phyloP scores from a whole-genome alignment of 192 early-diverging fungal genomes.

The Podochytrium sp. region DNA sequence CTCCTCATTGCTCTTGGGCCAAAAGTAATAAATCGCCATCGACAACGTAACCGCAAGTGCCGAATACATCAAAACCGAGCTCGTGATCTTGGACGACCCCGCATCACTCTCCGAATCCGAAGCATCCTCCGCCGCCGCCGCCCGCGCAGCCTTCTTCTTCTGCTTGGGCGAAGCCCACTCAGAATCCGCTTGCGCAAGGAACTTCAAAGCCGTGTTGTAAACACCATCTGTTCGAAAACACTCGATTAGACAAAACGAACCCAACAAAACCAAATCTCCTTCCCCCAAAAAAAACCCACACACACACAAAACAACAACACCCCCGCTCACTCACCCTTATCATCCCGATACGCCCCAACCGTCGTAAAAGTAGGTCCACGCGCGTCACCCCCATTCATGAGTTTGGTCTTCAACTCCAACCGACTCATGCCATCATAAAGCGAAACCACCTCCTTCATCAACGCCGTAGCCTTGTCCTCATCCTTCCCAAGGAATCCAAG shows the following conservation, averaged over 20 bases:
- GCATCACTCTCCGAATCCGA: not conserved
- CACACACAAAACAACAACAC: not conserved
- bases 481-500: slow-evolving; percentile 6
- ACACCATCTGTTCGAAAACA: no score
- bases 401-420: not conserved
- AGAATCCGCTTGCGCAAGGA: not conserved
- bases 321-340: not conserved
- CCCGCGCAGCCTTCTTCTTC: not conserved
- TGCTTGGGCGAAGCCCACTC: not conserved
- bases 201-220: not conserved
- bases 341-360: not conserved
- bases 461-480: not conserved
- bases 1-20: not conserved
- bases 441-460: not conserved
- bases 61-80: not conserved
- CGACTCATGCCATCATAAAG: not conserved
- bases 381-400: not conserved
- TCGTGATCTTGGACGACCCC: not conserved
- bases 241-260: no score
- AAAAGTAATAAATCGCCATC: slow-evolving; percentile 2
- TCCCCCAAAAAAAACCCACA: not conserved
- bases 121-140: not conserved
- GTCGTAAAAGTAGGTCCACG: not conserved
- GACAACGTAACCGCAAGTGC: not conserved
- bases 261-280: not conserved